Evolutionary conservation across 768 basidiomycete genomes (phyloP).

Genomic region (Leccinum arenicola): DNA sequence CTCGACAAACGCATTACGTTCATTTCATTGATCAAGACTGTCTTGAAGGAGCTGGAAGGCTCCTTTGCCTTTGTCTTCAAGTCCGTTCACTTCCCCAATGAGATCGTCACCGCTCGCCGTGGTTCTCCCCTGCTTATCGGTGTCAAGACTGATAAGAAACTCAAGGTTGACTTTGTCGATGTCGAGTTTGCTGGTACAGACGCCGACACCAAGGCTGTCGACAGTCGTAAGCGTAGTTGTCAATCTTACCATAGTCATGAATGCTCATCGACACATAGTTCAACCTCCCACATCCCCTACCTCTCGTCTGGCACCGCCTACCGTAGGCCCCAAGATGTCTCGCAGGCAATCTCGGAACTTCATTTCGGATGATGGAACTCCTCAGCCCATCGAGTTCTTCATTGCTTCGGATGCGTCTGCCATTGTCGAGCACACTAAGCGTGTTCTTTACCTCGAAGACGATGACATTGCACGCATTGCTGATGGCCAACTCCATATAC

Average conservation of each 20-base stretch:
- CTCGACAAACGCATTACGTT: slow-evolving; percentile 83
- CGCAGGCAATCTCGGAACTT: slow-evolving; percentile 97
- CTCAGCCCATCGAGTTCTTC: slow-evolving; percentile 99
- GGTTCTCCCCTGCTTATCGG: slow-evolving; percentile 96
- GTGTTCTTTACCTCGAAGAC: slow-evolving; percentile 97
- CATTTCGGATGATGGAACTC: slow-evolving; percentile 97
- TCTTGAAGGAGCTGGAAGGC: slow-evolving; percentile 96
- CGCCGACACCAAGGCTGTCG: slow-evolving; percentile 42
- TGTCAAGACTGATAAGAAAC: slow-evolving; percentile 99
- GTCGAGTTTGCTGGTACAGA: slow-evolving; percentile 89
- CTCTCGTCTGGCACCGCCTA: slow-evolving; percentile 60
- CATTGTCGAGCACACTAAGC: slow-evolving; percentile 97
- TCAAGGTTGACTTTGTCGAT: slow-evolving; percentile 99
- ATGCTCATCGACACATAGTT: slow-evolving; percentile 25
- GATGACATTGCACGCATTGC: slow-evolving; percentile 98
- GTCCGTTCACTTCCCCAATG: slow-evolving; percentile 91
- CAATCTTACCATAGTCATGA: not conserved
- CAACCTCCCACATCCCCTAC: slow-evolving; percentile 52
- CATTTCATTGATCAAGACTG: slow-evolving; percentile 90
- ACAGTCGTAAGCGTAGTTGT: slow-evolving; percentile 37
- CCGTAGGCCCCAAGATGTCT: slow-evolving; percentile 72
- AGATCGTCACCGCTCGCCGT: slow-evolving; percentile 93
- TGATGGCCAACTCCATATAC: slow-evolving; percentile 97
- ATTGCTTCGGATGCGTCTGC: slow-evolving; percentile 97
- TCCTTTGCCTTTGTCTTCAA: slow-evolving; percentile 99